These are phyloP conservation scores for Quercus wislizeni DNA, from an alignment of 306 rosid species.

Conservation along the genomic window DNA sequence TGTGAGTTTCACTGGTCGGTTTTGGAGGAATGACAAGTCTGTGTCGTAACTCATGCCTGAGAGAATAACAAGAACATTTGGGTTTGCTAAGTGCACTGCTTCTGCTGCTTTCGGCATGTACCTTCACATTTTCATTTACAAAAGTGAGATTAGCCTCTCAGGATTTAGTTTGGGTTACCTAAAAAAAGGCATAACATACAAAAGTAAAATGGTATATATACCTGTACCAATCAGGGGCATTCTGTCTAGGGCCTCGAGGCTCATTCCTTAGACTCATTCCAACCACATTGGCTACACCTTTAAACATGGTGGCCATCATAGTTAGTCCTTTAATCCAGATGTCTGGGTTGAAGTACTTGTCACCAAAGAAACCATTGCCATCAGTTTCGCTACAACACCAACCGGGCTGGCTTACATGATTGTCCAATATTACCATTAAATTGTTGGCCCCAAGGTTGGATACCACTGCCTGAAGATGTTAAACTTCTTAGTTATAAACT, in stretches of 20 bases:
- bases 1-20: slow-evolving; percentile 44
- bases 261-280: slow-evolving; percentile 91
- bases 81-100: slow-evolving; percentile 78
- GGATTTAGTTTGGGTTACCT: too few relatives aligned
- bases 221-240: slow-evolving; percentile 75
- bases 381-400: slow-evolving; percentile 80
- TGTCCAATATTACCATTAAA: slow-evolving; percentile 82
- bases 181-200: background rate
- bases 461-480: slow-evolving; percentile 58
- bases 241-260: slow-evolving; percentile 80
- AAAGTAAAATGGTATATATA: slow-evolving; percentile 17
- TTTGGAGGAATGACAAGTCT: slow-evolving; percentile 58
- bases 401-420: slow-evolving; percentile 69
- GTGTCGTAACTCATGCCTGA: slow-evolving; percentile 72
- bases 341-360: slow-evolving; percentile 58
- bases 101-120: slow-evolving; percentile 91
- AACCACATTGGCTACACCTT: slow-evolving; percentile 52
- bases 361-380: slow-evolving; percentile 79
- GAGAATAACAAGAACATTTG: slow-evolving; percentile 67
- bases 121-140: slow-evolving; percentile 30
- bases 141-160: background rate
- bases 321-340: slow-evolving; percentile 69
- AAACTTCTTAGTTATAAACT: too few relatives aligned
- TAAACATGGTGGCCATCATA: slow-evolving; percentile 71
- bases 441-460: slow-evolving; percentile 46